These are phyloP conservation scores for Hypomyces perniciosus DNA, from an alignment of 2,329 filamentous ascomycete genomes.

Conservation along the genomic window DNA sequence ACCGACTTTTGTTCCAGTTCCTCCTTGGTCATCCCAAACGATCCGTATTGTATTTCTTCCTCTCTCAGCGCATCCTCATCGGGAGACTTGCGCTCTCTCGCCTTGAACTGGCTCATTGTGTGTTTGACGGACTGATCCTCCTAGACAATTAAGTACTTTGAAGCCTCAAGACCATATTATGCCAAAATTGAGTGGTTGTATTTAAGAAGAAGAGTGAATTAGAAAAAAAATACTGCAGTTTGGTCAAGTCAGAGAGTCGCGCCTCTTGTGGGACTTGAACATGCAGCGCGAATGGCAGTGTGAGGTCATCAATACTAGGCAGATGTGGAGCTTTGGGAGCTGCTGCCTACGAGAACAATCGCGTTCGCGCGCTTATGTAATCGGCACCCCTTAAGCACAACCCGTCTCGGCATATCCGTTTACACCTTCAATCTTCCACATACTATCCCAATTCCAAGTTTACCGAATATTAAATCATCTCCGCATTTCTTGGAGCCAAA, in stretches of 20 bases:
- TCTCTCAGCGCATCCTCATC: slow-evolving; percentile 41
- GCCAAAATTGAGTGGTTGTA: not conserved
- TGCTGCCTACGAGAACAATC: not conserved
- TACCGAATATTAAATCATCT: too few relatives aligned
- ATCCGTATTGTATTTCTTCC: slow-evolving; percentile 46
- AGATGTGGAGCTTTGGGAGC: not conserved
- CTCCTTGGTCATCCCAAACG: slow-evolving; percentile 31
- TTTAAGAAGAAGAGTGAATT: not conserved
- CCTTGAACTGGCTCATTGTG: slow-evolving; percentile 11
- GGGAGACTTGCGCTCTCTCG: slow-evolving; percentile 14
- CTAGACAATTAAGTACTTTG: not conserved
- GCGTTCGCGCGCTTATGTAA: too few relatives aligned
- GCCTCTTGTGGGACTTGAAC: too few relatives aligned
- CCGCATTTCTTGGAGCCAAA: too few relatives aligned
- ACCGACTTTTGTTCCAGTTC: slow-evolving; percentile 41
- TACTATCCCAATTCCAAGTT: too few relatives aligned
- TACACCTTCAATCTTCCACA: too few relatives aligned
- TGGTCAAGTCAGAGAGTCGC: too few relatives aligned
- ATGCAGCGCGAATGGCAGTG: not conserved
- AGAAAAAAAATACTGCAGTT: too few relatives aligned
- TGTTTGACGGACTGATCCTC: not conserved
- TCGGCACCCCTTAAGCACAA: too few relatives aligned
- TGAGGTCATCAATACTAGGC: not conserved
- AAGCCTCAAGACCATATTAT: not conserved
- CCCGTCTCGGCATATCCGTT: too few relatives aligned